A percentile compares a stretch with the other conserved stretches of the same genome.
Evolutionary conservation across 108 stramenopile species (phyloP).

Genomic region (Nannochloropsis gaditana): DNA sequence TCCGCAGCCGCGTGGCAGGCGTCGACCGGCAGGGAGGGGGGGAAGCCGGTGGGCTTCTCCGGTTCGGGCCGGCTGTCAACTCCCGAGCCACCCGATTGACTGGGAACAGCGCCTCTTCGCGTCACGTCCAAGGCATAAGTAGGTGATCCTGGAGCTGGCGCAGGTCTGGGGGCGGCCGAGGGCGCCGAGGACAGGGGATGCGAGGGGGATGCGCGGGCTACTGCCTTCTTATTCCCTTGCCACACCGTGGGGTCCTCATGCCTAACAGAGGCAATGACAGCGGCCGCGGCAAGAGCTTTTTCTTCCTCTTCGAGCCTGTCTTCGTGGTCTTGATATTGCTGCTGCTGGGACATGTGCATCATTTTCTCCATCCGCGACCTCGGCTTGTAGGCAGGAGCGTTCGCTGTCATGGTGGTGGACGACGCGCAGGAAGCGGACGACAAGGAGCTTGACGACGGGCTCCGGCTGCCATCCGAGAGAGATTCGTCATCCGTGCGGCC

Average conservation of each 20-base stretch:
- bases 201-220: not conserved
- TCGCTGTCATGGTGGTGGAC: not conserved
- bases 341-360: slow-evolving; percentile 9
- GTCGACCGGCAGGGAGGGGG: no score
- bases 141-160: no score
- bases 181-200: not conserved
- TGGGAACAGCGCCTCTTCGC: not conserved
- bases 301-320: not conserved
- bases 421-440: not conserved
- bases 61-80: not conserved
- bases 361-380: not conserved
- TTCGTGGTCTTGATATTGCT: not conserved
- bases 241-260: not conserved
- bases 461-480: not conserved
- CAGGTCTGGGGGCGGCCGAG: not conserved
- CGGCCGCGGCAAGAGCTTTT: not conserved
- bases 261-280: not conserved
- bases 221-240: no score
- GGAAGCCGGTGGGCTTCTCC: no score
- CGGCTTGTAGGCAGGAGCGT: not conserved
- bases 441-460: not conserved
- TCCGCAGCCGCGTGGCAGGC: not conserved
- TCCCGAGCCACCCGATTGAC: not conserved
- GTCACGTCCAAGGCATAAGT: not conserved
- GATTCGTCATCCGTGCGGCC: not conserved